Evolutionary conservation across 306 rosid genomes (phyloP), one percentile per base, ranked within the genome.

Genomic region (Cucumis hystrix): DNA sequence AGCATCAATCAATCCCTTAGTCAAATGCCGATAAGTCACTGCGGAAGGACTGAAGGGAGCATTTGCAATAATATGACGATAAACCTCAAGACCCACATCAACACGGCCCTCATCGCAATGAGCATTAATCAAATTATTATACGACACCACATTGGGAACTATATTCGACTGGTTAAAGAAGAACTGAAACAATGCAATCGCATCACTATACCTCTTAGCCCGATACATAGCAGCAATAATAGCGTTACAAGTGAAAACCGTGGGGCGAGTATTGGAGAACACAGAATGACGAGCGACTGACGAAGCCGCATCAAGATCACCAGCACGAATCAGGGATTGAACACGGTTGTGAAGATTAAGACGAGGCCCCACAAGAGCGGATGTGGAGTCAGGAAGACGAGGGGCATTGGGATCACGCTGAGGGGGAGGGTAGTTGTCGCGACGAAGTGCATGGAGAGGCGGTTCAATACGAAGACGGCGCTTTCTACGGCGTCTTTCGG

Each of bases 171-270:
- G 98, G 28, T 82, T 84, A 87, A 90, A 94, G 84, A 94, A 94
- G 81, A 90, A 94, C 15, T 92, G 92, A 74, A 91, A 91, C 28
- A 94, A 90, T 8, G 91, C 92, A 70, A 87, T 80, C 47, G 96
- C 96, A 51, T 91, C 97, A 8, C 47, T 72, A 69, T 90, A 91
- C 87, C 97, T 86, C 87, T 86, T 85, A 6, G 85, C 89, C 10
- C 98, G 93, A 79, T 90, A 94, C 98, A 94, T 94, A 79, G 96
- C 93, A 4, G 96, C 98, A 11, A 94, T 84, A 56, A 94, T 87
- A 79, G 98, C 98, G 47, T 94, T 94, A 84, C 98, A 94, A n/a
- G 98, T 94, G 87, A 90, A 91, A 11, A 94, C 98, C 10, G 98
- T 94, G n/a, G 98, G 98, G 8, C 97, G 96, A 0, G 94, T 94